Base-by-base conservation (phyloP, 2,329 filamentous ascomycete species). In the Ceratocystis ficicola region DNA sequence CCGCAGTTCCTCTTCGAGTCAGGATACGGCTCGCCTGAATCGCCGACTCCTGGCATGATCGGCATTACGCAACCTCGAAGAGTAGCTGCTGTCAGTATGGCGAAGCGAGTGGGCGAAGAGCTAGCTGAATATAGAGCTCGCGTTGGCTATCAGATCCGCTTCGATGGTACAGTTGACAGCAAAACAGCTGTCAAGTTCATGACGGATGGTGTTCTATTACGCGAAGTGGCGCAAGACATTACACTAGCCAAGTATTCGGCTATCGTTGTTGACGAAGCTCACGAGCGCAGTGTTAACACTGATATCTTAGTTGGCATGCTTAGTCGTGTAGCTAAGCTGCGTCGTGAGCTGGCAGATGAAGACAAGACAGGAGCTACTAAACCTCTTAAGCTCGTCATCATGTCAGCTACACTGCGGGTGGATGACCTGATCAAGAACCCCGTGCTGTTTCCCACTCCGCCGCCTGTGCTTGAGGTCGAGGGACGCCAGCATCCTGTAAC, bases 231-330 rank as follows among this genome's bases (percentile, higher is more conserved):
- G 0, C 86, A 94, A 69, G 94, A 99, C 73, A 90, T 97, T 72
- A 82, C 90, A 0, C 77, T 99, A 57, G 84, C 82, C 62, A 95
- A 95, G 71, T 99, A 99, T 75, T 96, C 93, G 0, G 89, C 88
- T 15, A 89, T 99, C 64, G 84, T 99, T 62, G 93, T 99, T 68
- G 94, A 99, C 72, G 94, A 99, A 76, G 94, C 94, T 1, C 94
- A 99, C 77, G 94, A 99, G 74, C 85, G 95, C 71, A 97, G 91
- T 72, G 89, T 96, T 71, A 97, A 99, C 73, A 99, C 95, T 0
- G 95, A 99, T 74, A 95, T 99, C 50, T 77, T 99, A n/a, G 92
- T 99, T 70, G 94, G 94, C 63, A 95, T 99, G 85, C 84, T 97
- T 17, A 96, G 92, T 72, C 85, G 93, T 72, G 91, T 97, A 44